Conservation (phyloP, 768 basidiomycete genomes). For the Suillus americanus region DNA sequence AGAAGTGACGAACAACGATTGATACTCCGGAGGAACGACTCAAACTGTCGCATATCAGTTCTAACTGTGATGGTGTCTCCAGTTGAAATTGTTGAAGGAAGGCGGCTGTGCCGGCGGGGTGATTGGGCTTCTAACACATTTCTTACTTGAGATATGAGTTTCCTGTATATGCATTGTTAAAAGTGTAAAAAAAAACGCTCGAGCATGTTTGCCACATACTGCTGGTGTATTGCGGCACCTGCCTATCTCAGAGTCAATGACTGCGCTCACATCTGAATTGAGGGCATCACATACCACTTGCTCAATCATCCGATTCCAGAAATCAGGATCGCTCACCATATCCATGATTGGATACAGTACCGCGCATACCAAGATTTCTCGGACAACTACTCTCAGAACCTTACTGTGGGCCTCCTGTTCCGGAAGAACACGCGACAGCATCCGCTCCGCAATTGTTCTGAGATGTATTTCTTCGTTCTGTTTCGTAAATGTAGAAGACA, state of each 20-base stretch:
- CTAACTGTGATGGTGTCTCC: slow-evolving; percentile 79
- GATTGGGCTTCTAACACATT: slow-evolving; percentile 81
- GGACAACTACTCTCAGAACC: slow-evolving; percentile 67
- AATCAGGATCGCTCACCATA: slow-evolving; percentile 93
- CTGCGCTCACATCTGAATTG: not conserved
- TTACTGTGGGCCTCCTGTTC: slow-evolving; percentile 70
- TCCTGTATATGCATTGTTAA: slow-evolving; percentile 41
- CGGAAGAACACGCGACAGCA: slow-evolving; percentile 74
- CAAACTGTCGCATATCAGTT: slow-evolving; percentile 82
- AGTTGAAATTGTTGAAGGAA: slow-evolving; percentile 42
- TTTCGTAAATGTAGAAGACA: slow-evolving; percentile 84
- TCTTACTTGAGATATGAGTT: slow-evolving; percentile 84
- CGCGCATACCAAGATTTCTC: slow-evolving; percentile 82
- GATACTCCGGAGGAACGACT: slow-evolving; percentile 88
- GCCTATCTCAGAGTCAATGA: slow-evolving; percentile 36
- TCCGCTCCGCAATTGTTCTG: slow-evolving; percentile 62
- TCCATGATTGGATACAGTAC: slow-evolving; percentile 88
- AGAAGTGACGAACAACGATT: slow-evolving; percentile 76
- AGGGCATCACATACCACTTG: slow-evolving; percentile 67
- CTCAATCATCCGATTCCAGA: slow-evolving; percentile 93
- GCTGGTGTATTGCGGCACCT: slow-evolving; percentile 70
- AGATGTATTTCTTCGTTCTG: slow-evolving; percentile 91
- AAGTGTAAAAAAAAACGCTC: not conserved
- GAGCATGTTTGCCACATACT: slow-evolving; percentile 35
- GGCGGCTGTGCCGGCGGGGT: slow-evolving; percentile 48